Evolutionary conservation across 768 basidiomycete species (phyloP), one percentile per base, ranked within the genome.

Genomic region (Leccinum fibrillosum): DNA sequence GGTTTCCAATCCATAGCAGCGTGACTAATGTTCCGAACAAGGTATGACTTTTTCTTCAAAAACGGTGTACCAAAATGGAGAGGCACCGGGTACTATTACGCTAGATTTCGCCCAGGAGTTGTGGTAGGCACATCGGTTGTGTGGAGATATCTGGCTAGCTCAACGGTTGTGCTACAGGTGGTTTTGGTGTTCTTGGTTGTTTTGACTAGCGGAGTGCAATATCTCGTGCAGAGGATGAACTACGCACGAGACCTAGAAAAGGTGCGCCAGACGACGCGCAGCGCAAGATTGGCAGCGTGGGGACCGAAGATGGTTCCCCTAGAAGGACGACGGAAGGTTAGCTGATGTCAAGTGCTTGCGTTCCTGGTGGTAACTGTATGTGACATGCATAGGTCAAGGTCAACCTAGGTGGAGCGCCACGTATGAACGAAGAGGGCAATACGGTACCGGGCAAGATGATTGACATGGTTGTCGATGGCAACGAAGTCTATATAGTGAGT

Each of bases 11-110:
- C 52, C 32, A 25, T 44, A 11, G n/a, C 13, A 49, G 26, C 37
- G 52, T n/a, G 32, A 10, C n/a, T 60, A 34, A 59, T 51, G 19
- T 49, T 44, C 42, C 15, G 60, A 13, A 30, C 19, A 60, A 92
- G 92, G 64, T 92, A 92, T 62, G 90, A 92, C 72, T 91, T 91
- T 72, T 99, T 98, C 82, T 91, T 90, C 80, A 94, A 96, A 75
- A 98, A 98, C 61, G 96, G 96, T 21, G 94, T 99, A 4, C 96
- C 96, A 0, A 90, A 82, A 70, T 99, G 96, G 96, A 82, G 95
- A 62, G 96, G 94, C 15, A 94, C 92, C 32, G 92, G 93, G 47
- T 98, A 98, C 75, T 98, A 98, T 73, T 99, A 98, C 73, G 85
- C 92, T 30, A 86, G 97, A 53, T 99, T 90, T 80, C 83, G 96